A percentile compares a stretch with the other conserved stretches of the same genome.
Evolutionary conservation across 345 rosid genomes (phyloP).

Genomic region (Arabidopsis thaliana): TAIR10.1 NC_003076.8:24626501-24627000

Average conservation of each 20-base stretch:
- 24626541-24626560: not conserved
- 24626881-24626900: not conserved
- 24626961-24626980: not conserved
- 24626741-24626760: not conserved
- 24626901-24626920: not conserved
- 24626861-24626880: not conserved
- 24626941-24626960: not conserved
- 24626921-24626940: not conserved
- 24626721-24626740: not conserved
- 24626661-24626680: not conserved
- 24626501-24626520: conserved; percentile 1
- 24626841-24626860: conserved; percentile 10
- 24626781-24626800: not conserved
- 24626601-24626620: conserved; percentile 7
- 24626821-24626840: not conserved
- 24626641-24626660: not conserved
- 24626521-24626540: not conserved
- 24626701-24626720: not conserved
- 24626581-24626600: not conserved
- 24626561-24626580: not conserved
- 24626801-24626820: conserved; percentile 1
- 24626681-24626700: not conserved
- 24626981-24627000: conserved; percentile 17
- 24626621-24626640: not conserved
- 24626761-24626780: conserved; percentile 25